These are phyloP conservation scores for Tetrahymena malaccensis DNA, from an alignment of 73 alveolate species.

Conservation along the genomic window DNA sequence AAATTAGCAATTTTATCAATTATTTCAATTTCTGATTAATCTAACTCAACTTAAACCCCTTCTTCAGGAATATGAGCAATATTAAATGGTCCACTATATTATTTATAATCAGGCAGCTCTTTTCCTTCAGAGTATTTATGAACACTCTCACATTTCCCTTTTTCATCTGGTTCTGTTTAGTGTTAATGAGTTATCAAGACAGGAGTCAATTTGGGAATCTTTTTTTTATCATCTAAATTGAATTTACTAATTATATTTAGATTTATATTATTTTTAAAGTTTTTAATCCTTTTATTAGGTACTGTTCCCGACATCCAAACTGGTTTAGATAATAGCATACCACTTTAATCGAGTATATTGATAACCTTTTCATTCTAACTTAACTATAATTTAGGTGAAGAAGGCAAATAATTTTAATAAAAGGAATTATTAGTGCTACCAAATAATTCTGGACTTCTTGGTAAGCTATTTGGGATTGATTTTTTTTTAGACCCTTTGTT, in stretches of 20 bases:
- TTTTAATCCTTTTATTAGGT: neutral
- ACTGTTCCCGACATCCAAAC: neutral
- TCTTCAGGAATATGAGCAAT: neutral
- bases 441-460: neutral
- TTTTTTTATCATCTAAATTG: neutral
- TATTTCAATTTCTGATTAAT: neutral
- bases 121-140: neutral
- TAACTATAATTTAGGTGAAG: neutral
- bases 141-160: neutral
- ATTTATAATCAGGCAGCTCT: neutral
- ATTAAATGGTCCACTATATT: neutral
- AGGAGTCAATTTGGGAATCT: neutral
- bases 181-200: neutral
- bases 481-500: neutral
- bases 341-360: neutral
- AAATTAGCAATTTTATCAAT: neutral
- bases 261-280: neutral
- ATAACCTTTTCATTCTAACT: neutral
- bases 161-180: neutral
- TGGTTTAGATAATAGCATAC: neutral
- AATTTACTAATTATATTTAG: neutral
- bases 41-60: neutral
- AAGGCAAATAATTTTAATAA: neutral
- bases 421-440: neutral
- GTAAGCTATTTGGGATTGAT: neutral